These are phyloP conservation scores for Cytospora leucostoma DNA, from an alignment of 2,329 filamentous ascomycete genomes.

Conservation along the genomic window DNA sequence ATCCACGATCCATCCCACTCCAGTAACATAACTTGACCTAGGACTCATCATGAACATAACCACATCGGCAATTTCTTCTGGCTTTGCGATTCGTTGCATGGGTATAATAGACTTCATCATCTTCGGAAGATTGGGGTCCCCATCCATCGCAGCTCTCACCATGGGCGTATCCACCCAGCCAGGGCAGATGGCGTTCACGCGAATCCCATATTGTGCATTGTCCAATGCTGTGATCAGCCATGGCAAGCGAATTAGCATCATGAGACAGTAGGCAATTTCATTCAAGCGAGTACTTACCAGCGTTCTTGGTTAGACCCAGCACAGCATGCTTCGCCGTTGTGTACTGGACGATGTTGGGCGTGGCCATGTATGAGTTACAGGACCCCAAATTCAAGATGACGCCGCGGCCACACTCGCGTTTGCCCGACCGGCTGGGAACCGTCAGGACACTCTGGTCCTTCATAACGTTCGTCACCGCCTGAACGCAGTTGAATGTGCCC, in stretches of 20 bases:
- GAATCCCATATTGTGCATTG: conserved; percentile 43
- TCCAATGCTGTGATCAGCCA: conserved; percentile 44
- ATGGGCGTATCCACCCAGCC: conserved; percentile 38
- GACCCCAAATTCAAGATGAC: too few species aligned
- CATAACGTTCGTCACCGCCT: too few species aligned
- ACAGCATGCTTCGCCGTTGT: conserved; percentile 41
- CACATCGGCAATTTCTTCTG: too few species aligned
- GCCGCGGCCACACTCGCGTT: too few species aligned
- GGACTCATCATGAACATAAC: conserved; percentile 18
- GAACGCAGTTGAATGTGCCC: too few species aligned
- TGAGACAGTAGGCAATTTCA: too few species aligned
- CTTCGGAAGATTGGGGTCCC: conserved; percentile 25
- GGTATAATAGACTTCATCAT: conserved; percentile 17
- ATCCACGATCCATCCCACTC: conserved; percentile 22
- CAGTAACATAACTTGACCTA: conserved; percentile 22
- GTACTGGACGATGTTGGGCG: conserved; percentile 11
- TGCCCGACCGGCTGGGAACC: too few species aligned
- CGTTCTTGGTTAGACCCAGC: conserved; percentile 41
- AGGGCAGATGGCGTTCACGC: conserved; percentile 41
- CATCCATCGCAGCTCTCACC: conserved; percentile 27
- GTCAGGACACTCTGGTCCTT: too few species aligned
- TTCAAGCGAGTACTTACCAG: too few species aligned
- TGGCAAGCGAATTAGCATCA: too few species aligned
- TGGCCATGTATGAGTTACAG: too few species aligned
- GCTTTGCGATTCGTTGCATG: conserved; percentile 34